Conservation (phyloP, 192 early-diverging fungal species). For the Umbelopsis sp. region DNA sequence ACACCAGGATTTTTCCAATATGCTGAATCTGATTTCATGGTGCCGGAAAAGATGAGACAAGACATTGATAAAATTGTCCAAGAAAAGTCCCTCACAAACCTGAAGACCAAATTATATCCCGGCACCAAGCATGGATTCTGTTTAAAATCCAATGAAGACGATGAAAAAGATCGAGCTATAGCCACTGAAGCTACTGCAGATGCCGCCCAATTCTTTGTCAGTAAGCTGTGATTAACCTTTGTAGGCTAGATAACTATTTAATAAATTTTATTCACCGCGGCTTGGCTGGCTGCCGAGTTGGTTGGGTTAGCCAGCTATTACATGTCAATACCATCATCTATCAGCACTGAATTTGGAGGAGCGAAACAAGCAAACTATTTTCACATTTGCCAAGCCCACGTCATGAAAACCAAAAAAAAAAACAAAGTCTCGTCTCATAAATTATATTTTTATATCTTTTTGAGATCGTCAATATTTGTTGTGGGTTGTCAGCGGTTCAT, state of each 20-base stretch:
- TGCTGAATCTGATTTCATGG: conserved; percentile 5
- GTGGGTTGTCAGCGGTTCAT: too few species aligned
- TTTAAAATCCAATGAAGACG: conserved; percentile 11
- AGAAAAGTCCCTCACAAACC: neutral
- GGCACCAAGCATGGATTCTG: conserved; percentile 4
- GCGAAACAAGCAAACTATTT: too few species aligned
- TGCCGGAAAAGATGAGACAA: neutral
- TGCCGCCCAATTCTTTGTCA: neutral
- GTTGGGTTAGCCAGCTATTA: neutral
- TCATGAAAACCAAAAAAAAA: too few species aligned
- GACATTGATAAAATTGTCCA: neutral
- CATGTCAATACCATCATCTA: neutral
- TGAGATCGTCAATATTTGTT: too few species aligned
- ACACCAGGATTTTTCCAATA: neutral
- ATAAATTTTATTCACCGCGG: neutral
- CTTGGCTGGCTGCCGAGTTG: neutral
- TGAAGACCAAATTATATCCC: neutral
- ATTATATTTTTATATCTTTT: too few species aligned
- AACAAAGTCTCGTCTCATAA: too few species aligned
- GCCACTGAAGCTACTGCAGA: conserved; percentile 3
- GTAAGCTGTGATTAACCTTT: neutral
- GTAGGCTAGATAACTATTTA: neutral
- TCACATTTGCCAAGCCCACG: too few species aligned
- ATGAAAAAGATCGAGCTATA: neutral
- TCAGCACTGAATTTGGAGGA: too few species aligned